Percentiles rank a stretch among this genome's conserved stretches.
phyloP scores from a whole-genome alignment of 2,329 filamentous ascomycete species.

The Sporothrix pseudoabietina region DNA sequence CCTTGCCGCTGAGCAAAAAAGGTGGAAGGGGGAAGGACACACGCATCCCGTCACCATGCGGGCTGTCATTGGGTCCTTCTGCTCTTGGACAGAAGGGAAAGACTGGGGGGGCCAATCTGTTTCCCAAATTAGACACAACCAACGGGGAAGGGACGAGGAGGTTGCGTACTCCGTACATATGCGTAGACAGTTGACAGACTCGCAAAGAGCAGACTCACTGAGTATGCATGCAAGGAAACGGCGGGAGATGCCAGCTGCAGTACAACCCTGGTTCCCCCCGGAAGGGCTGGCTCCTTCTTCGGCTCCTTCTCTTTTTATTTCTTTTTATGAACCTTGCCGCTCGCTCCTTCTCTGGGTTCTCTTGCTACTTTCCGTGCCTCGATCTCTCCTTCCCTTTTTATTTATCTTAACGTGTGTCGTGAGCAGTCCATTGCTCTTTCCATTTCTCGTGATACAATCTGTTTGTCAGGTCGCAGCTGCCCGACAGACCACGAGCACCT shows the following conservation, averaged over 20 bases:
- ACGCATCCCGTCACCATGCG: constrained; percentile 17
- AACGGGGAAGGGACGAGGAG: constrained; percentile 1
- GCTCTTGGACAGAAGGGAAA: neutral
- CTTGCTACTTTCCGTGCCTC: neutral
- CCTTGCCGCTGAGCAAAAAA: neutral
- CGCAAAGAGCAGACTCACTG: neutral
- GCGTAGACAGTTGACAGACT: neutral
- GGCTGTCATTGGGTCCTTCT: constrained; percentile 18
- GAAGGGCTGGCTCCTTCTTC: neutral
- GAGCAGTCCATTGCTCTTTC: neutral
- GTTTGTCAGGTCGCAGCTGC: neutral
- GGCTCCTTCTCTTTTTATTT: constrained; percentile 6
- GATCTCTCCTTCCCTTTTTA: neutral
- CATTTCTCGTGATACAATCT: neutral
- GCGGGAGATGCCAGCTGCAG: constrained; percentile 24
- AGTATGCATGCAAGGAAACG: neutral
- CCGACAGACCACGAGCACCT: neutral
- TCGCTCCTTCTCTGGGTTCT: neutral
- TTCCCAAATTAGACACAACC: constrained; percentile 27
- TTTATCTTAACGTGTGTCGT: neutral
- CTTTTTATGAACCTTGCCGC: constrained; percentile 8
- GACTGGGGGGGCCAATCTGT: constrained; percentile 18
- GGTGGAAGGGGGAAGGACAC: neutral
- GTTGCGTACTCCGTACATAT: too few relatives aligned
- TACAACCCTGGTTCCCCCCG: constrained; percentile 17